phyloP scores from a whole-genome alignment of 257 asterid genomes.

The Fraxinus anomala region DNA sequence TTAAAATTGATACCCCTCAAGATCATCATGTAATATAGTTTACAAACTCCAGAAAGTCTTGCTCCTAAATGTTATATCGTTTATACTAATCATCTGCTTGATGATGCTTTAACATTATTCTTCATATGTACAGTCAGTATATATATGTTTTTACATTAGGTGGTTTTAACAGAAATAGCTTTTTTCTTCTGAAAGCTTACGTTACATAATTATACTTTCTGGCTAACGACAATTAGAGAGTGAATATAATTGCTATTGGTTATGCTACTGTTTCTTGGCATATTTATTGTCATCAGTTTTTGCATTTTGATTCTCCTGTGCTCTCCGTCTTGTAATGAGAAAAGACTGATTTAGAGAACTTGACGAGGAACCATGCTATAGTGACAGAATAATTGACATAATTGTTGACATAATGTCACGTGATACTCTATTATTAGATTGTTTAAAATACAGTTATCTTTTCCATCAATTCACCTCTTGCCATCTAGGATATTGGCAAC shows the following conservation, averaged over 20 bases:
- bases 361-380: too few species aligned
- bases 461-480: too few species aligned
- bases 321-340: too few species aligned
- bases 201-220: conserved; percentile 17
- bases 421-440: too few species aligned
- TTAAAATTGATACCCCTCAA: conserved; percentile 61
- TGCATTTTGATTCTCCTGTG: too few species aligned
- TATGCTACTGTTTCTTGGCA: background rate
- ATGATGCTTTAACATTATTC: conserved; percentile 33
- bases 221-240: conserved; percentile 15
- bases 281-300: too few species aligned
- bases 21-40: conserved; percentile 57
- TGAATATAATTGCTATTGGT: conserved; percentile 1
- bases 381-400: too few species aligned
- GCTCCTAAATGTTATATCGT: background rate
- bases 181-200: background rate
- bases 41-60: conserved; percentile 50
- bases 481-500: too few species aligned
- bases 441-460: too few species aligned
- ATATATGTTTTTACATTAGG: background rate
- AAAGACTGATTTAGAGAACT: too few species aligned
- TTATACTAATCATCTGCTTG: conserved; percentile 25
- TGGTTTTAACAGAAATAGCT: conserved; percentile 26
- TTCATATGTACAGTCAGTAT: conserved; percentile 58
- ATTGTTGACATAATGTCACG: too few species aligned